These are phyloP conservation scores for Imleria badia DNA, from an alignment of 768 basidiomycete genomes.

Conservation along the genomic window DNA sequence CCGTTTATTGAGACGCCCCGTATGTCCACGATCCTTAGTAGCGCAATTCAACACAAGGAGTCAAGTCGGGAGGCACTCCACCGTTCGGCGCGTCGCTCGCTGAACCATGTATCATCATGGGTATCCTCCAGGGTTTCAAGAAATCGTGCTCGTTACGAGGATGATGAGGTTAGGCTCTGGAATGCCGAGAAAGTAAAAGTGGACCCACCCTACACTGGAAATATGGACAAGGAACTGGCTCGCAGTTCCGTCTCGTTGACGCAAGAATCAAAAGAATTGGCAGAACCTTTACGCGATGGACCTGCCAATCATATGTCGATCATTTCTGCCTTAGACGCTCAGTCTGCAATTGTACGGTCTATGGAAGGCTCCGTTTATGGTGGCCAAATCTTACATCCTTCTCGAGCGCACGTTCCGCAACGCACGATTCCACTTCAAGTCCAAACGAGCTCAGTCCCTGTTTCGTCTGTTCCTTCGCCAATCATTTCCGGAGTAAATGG, in stretches of 20 bases:
- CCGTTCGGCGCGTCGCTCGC: slow-evolving; percentile 20
- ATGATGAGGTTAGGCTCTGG: slow-evolving; percentile 35
- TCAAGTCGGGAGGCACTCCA: slow-evolving; percentile 13
- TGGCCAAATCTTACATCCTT: background rate
- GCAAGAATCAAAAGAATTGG: slow-evolving; percentile 8
- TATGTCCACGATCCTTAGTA: slow-evolving; percentile 16
- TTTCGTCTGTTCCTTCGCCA: background rate
- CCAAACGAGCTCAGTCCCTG: background rate
- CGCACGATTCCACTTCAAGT: background rate
- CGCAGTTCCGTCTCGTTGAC: slow-evolving; percentile 3
- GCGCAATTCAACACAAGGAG: slow-evolving; percentile 3
- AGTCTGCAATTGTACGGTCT: slow-evolving; percentile 3
- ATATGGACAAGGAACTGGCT: background rate
- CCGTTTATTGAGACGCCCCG: slow-evolving; percentile 28
- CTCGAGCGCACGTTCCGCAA: background rate
- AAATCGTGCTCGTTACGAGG: slow-evolving; percentile 19
- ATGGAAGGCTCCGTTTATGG: slow-evolving; percentile 5
- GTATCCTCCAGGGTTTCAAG: slow-evolving; percentile 31
- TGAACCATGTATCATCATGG: slow-evolving; percentile 40
- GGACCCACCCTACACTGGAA: slow-evolving; percentile 5
- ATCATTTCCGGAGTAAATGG: background rate
- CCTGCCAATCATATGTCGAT: slow-evolving; percentile 1
- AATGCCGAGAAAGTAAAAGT: slow-evolving; percentile 32
- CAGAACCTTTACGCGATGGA: slow-evolving; percentile 4
- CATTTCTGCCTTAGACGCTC: slow-evolving; percentile 9